Evolutionary conservation across 768 basidiomycete species (phyloP).

Genomic region (Pulveroboletus sp.): DNA sequence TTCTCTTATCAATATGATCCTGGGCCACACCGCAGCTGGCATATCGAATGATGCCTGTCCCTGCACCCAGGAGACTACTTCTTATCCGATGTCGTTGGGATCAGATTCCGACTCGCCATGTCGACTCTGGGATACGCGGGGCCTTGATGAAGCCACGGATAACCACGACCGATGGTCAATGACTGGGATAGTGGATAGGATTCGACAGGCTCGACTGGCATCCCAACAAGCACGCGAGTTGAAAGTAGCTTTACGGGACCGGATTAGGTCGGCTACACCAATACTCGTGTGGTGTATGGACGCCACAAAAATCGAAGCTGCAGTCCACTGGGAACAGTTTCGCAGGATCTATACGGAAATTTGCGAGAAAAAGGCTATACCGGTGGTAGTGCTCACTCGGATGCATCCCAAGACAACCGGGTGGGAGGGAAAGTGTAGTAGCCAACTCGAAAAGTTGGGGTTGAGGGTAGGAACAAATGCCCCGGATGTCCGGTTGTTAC

Average conservation of each 20-base stretch:
- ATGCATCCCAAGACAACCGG: not conserved
- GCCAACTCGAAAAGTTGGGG: conserved; percentile 9
- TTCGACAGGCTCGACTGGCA: conserved; percentile 11
- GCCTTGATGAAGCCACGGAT: conserved; percentile 22
- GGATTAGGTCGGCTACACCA: conserved; percentile 7
- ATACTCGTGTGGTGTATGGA: conserved; percentile 26
- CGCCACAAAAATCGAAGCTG: conserved; percentile 16
- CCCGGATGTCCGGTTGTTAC: conserved; percentile 1
- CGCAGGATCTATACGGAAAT: conserved; percentile 24
- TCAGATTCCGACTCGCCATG: conserved; percentile 6
- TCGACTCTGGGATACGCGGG: conserved; percentile 27
- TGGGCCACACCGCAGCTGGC: no score
- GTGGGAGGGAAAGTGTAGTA: conserved; percentile 14
- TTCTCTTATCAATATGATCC: no score
- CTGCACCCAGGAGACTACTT: conserved; percentile 14
- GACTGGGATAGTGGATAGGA: conserved; percentile 6
- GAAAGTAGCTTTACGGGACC: conserved; percentile 8
- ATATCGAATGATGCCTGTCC: no score
- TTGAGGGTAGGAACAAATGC: not conserved
- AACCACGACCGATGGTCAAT: conserved; percentile 1
- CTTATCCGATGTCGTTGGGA: conserved; percentile 6
- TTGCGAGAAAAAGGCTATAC: conserved; percentile 18
- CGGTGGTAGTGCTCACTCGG: conserved; percentile 19
- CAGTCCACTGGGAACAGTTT: conserved; percentile 19
- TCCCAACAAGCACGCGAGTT: conserved; percentile 19